Evolutionary conservation across 2,329 filamentous ascomycete genomes (phyloP), one percentile per base, ranked within the genome.

Genomic region (Ophiostoma tasmaniense): DNA sequence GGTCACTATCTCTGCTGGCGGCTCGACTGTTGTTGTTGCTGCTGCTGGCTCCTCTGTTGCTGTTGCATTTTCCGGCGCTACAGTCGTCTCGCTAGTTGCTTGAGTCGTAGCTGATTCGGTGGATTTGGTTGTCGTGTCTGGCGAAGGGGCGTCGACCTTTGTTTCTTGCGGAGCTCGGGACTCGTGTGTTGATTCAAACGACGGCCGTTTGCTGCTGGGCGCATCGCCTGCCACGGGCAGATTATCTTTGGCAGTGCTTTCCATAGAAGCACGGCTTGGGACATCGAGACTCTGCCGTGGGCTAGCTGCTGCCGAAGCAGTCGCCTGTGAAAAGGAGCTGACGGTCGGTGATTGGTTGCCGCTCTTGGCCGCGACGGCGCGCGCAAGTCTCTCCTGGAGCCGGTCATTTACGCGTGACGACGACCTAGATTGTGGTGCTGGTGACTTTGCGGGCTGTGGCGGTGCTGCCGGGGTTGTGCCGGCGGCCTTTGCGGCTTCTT

Each of bases 381-480:
- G 91, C 37, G 94, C 94, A 71, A 99, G 83, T 71, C 93, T 86
- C 77, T 97, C 93, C 76, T 97, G 93, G 61, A 99, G 82, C 67
- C 93, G 87, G 74, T 96, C 93, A 78, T 92, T 95, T 71, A 85
- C 81, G 73, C 87, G 81, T 61, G 75, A 85, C 71, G 83, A 86
- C 59, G 85, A 87, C 5, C 90, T 90, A 28, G 89, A 84, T 75
- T 89, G 85, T 66, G 89, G 88, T 52, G 75, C 76, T 68, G 75
- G 69, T n/a, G 75, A 77, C 74, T 61, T 77, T 73, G 22, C 67
- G 72, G 73, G 69, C 45, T 33, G 71, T 14, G 69, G 14, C 37
- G 66, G 64, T 17, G 64, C 11, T 28, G 37, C 22, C 22, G 64
- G 4, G 2, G 64, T 13, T 25, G 64, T 28, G 13, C 33, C n/a